Evolutionary conservation across 2,329 filamentous ascomycete species (phyloP), one percentile per base, ranked within the genome.

Genomic region (Chaetomium olivaceum): DNA sequence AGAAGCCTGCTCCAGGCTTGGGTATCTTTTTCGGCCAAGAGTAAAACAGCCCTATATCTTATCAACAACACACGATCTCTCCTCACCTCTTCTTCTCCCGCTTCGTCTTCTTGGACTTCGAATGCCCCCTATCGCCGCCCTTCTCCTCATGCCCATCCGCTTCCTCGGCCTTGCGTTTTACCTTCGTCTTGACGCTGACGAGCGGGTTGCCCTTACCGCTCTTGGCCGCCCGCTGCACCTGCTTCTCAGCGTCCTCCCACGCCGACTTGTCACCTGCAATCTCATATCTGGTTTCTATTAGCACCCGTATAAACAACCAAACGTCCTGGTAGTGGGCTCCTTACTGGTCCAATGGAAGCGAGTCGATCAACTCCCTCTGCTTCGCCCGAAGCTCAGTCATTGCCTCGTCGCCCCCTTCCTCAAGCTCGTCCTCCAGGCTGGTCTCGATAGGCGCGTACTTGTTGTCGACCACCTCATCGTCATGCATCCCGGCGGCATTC

Each of bases 351-450:
- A 98, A 82, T 54, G 94, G 93, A 68, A 98, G 81, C 68, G 93
- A 90, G 80, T 97, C 91, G 73, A 98, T 97, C 70, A 98, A 82
- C 71, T 92, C 91, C 72, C 90, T 88, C 78, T 96, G 92, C 79
- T 94, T 91, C 77, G 91, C 88, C 71, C 86, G 87, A 73, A 96
- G 80, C 66, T 87, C 87, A 57, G 82, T 82, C 67, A 92, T 78
- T 29, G 91, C 87, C 76, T 95, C 89, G 67, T 94, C 87, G 1
- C 90, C 93, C 19, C 89, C 93, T 74, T 95, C 91, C 62, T 89
- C 89, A 21, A 98, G 83, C 77, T 98, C 95, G 11, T 95, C 91
- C 33, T 92, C 87, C 7, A 97, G 80, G 6, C 85, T 83, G 54
- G 85, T 85, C 58, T 88, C 84, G n/a, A 96, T 80, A 0, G 92